phyloP scores from a whole-genome alignment of 441 rosid species.

The Populus hybrid region DNA sequence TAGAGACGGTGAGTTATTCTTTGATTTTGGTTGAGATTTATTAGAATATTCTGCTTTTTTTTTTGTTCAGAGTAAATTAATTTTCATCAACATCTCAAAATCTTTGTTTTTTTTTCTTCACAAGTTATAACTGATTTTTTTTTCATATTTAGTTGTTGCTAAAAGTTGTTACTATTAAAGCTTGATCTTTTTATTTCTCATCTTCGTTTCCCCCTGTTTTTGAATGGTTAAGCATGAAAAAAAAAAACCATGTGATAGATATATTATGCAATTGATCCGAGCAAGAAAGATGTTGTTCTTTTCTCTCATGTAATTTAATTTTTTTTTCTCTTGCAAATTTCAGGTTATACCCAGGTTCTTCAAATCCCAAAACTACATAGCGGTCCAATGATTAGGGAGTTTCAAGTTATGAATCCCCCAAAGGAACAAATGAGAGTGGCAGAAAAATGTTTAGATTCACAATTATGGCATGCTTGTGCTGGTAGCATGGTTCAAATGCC shows the following conservation, averaged over 20 bases:
- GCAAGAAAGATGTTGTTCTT: background rate
- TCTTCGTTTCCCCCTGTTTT: background rate
- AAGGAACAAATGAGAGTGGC: slow-evolving; percentile 37
- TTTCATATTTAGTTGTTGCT: background rate
- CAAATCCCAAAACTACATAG: slow-evolving; percentile 5
- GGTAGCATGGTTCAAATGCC: too few relatives aligned
- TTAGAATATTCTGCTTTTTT: too few relatives aligned
- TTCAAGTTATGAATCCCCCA: slow-evolving; percentile 44
- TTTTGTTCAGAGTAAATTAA: too few relatives aligned
- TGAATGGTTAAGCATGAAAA: background rate
- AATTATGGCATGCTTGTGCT: too few relatives aligned
- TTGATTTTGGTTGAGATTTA: background rate
- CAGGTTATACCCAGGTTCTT: slow-evolving; percentile 6
- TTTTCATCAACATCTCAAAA: too few relatives aligned
- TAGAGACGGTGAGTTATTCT: background rate
- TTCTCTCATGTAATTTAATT: background rate
- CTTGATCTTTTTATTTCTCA: background rate
- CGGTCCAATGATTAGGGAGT: slow-evolving; percentile 33
- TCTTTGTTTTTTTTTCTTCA: too few relatives aligned
- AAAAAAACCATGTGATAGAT: background rate
- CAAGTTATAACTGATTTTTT: background rate
- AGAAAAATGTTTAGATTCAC: slow-evolving; percentile 22
- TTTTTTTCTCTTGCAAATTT: background rate
- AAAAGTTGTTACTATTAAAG: too few relatives aligned
- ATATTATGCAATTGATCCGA: background rate